phyloP scores from a whole-genome alignment of 352 stramenopile species.

The Poterioochromonas sp. region DNA sequence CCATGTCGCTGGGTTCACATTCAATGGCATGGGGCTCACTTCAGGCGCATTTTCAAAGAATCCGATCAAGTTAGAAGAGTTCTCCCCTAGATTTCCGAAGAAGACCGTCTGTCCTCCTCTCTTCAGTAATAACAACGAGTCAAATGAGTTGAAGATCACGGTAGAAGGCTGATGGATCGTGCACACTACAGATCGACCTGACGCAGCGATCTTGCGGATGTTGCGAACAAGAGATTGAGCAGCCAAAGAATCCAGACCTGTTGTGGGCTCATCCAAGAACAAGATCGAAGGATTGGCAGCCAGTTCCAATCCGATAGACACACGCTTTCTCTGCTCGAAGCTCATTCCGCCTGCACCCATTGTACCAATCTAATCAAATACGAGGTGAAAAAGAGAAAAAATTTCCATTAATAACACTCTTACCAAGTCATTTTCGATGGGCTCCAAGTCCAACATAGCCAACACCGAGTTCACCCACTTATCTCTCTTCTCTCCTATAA shows the following conservation, averaged over 20 bases:
- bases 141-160: constrained; percentile 80
- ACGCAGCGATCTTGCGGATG: constrained; percentile 67
- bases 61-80: constrained; percentile 62
- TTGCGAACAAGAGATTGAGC: constrained; percentile 70
- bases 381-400: background rate
- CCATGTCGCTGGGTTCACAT: constrained; percentile 65
- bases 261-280: constrained; percentile 82
- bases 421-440: constrained; percentile 41
- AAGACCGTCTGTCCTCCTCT: constrained; percentile 71
- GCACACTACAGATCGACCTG: constrained; percentile 69
- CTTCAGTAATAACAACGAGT: constrained; percentile 70
- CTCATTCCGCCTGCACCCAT: constrained; percentile 57
- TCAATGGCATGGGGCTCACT: constrained; percentile 56
- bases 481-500: constrained; percentile 30
- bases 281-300: constrained; percentile 78
- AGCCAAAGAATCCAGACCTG: constrained; percentile 61
- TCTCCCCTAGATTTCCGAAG: constrained; percentile 69
- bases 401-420: constrained; percentile 42
- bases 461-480: constrained; percentile 40
- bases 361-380: constrained; percentile 48
- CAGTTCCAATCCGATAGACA: constrained; percentile 82
- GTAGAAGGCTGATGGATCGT: constrained; percentile 62
- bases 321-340: constrained; percentile 78
- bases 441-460: constrained; percentile 49
- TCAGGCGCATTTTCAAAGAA: constrained; percentile 71